phyloP scores from a whole-genome alignment of 345 rosid genomes.

The Microcos paniculata region DNA sequence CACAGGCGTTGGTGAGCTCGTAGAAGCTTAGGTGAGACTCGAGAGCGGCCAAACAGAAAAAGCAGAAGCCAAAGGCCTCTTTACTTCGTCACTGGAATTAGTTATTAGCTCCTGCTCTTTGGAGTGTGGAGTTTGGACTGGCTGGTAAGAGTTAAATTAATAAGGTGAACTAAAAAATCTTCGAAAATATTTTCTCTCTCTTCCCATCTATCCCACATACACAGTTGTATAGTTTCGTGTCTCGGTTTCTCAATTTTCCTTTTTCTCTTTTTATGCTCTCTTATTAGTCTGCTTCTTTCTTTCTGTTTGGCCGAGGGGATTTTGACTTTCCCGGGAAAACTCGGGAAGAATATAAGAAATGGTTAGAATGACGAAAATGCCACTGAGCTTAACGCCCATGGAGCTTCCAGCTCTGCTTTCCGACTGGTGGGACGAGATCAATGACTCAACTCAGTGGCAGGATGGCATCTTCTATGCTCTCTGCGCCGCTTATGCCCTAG shows the following conservation, averaged over 20 bases:
- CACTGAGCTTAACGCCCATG: neutral
- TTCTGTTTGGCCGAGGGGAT: conserved; percentile 8
- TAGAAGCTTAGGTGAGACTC: conserved; percentile 13
- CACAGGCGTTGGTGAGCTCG: neutral
- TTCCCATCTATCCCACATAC: neutral
- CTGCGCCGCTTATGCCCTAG: conserved; percentile 89
- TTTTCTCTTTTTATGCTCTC: neutral
- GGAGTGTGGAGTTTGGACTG: too few relatives aligned
- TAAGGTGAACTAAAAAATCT: neutral
- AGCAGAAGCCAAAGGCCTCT: too few relatives aligned
- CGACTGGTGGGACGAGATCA: conserved; percentile 21
- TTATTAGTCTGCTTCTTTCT: neutral
- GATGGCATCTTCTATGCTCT: conserved; percentile 90
- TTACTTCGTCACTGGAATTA: neutral
- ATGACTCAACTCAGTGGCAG: conserved; percentile 72
- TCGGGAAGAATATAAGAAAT: neutral
- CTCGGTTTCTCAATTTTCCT: neutral
- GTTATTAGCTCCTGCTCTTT: neutral
- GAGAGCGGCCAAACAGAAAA: neutral
- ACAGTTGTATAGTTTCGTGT: neutral
- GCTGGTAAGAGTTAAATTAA: neutral
- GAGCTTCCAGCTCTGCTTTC: conserved; percentile 5
- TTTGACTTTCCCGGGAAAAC: conserved; percentile 12
- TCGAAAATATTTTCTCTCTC: neutral
- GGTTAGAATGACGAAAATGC: conserved; percentile 4